phyloP scores from a whole-genome alignment of 1,284 basidiomycete species.

The Sparassis latifolia region DNA sequence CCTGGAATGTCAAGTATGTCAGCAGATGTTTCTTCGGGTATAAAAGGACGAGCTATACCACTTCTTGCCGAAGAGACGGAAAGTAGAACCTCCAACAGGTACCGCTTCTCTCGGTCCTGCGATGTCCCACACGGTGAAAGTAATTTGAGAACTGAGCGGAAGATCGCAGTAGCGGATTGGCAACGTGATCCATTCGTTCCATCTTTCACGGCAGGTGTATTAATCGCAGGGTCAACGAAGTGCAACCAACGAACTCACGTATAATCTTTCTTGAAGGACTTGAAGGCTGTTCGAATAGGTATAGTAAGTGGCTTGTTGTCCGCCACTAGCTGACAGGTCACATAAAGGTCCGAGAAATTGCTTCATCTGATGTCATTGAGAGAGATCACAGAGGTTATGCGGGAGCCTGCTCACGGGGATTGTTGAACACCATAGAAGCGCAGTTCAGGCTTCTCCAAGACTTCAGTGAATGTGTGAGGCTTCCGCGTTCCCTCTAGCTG shows the following conservation, averaged over 20 bases:
- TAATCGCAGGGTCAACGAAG: neutral
- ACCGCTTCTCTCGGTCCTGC: slow-evolving; percentile 68
- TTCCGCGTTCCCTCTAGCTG: slow-evolving; percentile 77
- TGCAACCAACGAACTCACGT: slow-evolving; percentile 40
- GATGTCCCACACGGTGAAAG: slow-evolving; percentile 95
- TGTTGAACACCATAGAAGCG: slow-evolving; percentile 72
- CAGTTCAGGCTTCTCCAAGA: slow-evolving; percentile 73
- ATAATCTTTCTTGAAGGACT: slow-evolving; percentile 82
- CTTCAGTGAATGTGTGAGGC: slow-evolving; percentile 64
- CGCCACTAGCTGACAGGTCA: slow-evolving; percentile 85
- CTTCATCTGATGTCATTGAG: slow-evolving; percentile 35
- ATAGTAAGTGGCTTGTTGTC: slow-evolving; percentile 92
- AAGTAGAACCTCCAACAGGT: slow-evolving; percentile 87
- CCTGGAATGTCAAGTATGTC: slow-evolving; percentile 32
- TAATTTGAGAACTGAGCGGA: slow-evolving; percentile 81
- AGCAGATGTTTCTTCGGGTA: neutral
- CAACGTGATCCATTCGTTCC: slow-evolving; percentile 92
- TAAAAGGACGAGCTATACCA: slow-evolving; percentile 41
- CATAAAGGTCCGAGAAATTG: slow-evolving; percentile 83
- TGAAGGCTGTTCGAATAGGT: slow-evolving; percentile 87
- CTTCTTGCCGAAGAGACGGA: slow-evolving; percentile 88
- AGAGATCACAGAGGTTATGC: slow-evolving; percentile 5
- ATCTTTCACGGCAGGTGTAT: slow-evolving; percentile 41
- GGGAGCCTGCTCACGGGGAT: slow-evolving; percentile 50
- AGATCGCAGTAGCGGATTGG: slow-evolving; percentile 91